Evolutionary conservation across 2,329 filamentous ascomycete species (phyloP).

Genomic region (Colletotrichum agaves): DNA sequence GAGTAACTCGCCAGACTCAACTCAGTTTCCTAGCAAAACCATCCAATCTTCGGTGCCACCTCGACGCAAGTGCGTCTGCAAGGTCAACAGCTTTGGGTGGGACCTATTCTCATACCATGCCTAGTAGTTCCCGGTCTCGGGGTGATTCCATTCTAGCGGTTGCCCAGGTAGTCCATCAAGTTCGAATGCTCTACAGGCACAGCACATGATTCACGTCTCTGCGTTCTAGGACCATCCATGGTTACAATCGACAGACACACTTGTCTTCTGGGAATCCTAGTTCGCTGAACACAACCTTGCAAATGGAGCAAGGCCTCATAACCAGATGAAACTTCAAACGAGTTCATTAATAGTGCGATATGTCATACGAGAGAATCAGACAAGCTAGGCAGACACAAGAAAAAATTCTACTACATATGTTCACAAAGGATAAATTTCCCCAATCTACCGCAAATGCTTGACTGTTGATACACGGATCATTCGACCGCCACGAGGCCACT

Average conservation of each 20-base stretch:
- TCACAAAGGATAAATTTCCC: conserved; percentile 55
- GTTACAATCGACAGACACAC: background rate
- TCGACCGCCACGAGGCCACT: conserved; percentile 41
- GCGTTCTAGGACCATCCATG: conserved; percentile 9
- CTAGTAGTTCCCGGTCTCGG: background rate
- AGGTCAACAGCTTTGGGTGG: conserved; percentile 1
- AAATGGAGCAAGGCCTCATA: background rate
- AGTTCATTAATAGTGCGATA: background rate
- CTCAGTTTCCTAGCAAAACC: conserved; percentile 4
- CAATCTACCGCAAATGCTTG: conserved; percentile 48
- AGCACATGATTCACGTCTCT: background rate
- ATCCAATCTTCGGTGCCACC: conserved; percentile 29
- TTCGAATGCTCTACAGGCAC: background rate
- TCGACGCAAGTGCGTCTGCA: background rate
- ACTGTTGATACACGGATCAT: conserved; percentile 55
- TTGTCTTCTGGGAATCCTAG: background rate
- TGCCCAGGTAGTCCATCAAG: too few relatives aligned
- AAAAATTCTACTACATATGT: conserved; percentile 57
- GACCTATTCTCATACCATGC: background rate
- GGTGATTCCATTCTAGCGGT: background rate
- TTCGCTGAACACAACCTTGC: background rate
- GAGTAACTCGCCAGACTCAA: background rate
- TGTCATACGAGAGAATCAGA: conserved; percentile 27
- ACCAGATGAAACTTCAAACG: conserved; percentile 1
- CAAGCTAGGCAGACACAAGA: conserved; percentile 37